These are phyloP conservation scores for Beauveria pseudobassiana DNA, from an alignment of 2,329 filamentous ascomycete species.

Conservation along the genomic window DNA sequence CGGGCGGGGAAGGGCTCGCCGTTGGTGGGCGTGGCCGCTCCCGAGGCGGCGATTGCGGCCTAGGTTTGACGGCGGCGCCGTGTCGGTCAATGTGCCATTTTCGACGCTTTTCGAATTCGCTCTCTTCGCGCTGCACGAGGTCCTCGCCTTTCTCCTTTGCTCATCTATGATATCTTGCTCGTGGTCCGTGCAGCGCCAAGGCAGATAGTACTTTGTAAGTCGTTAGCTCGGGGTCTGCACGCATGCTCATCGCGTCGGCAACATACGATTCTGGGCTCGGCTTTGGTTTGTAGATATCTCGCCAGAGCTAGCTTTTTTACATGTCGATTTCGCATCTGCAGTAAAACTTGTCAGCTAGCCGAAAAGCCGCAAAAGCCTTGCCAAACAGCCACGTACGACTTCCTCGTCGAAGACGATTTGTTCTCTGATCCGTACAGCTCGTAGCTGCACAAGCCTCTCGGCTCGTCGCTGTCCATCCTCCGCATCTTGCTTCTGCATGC, in stretches of 20 bases:
- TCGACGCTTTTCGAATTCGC: slow-evolving; percentile 50
- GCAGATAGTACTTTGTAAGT: slow-evolving; percentile 65
- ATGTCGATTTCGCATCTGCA: slow-evolving; percentile 70
- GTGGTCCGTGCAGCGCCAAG: slow-evolving; percentile 63
- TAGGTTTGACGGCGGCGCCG: slow-evolving; percentile 16
- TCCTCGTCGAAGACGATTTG: slow-evolving; percentile 70
- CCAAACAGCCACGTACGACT: slow-evolving; percentile 49
- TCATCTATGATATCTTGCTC: slow-evolving; percentile 65
- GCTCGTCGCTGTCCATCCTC: slow-evolving; percentile 62
- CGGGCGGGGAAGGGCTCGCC: slow-evolving; percentile 5
- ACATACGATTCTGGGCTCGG: slow-evolving; percentile 68
- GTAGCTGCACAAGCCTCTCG: slow-evolving; percentile 57
- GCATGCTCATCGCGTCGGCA: background rate
- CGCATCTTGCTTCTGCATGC: slow-evolving; percentile 62
- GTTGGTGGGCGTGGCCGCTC: slow-evolving; percentile 11
- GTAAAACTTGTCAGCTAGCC: slow-evolving; percentile 14
- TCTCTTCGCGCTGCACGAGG: slow-evolving; percentile 55
- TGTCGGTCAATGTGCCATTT: slow-evolving; percentile 27
- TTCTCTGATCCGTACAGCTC: slow-evolving; percentile 54
- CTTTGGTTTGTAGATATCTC: slow-evolving; percentile 63
- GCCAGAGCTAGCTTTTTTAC: slow-evolving; percentile 64
- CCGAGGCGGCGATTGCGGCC: slow-evolving; percentile 26
- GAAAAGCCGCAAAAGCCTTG: background rate
- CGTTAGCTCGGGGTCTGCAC: background rate
- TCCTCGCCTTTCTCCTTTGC: slow-evolving; percentile 62